Conservation (phyloP, 2,329 filamentous ascomycete species). For the Juglanconis sp. region DNA sequence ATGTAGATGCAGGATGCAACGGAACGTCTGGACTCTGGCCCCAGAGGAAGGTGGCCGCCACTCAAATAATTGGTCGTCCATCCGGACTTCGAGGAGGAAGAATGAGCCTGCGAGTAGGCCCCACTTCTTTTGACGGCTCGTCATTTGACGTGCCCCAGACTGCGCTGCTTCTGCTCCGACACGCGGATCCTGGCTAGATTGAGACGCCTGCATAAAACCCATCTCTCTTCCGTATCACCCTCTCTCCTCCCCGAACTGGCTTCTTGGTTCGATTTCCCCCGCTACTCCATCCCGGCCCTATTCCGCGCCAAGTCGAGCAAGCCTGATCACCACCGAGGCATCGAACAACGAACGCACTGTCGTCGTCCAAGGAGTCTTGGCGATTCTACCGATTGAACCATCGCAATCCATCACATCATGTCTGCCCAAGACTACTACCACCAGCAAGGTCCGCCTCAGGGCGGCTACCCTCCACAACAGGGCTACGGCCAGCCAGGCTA, state of each 20-base stretch:
- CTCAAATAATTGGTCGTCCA: too few species aligned
- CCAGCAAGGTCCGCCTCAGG: slow-evolving; percentile 28
- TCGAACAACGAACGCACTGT: not conserved
- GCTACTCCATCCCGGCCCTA: slow-evolving; percentile 4
- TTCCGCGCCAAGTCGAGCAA: slow-evolving; percentile 9
- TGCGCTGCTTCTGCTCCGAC: not conserved
- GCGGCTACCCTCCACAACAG: slow-evolving; percentile 18
- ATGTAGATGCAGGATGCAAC: too few species aligned
- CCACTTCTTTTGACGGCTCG: not conserved
- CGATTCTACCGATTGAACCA: not conserved
- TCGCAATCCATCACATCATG: slow-evolving; percentile 25
- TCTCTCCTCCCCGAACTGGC: not conserved
- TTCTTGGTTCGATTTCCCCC: not conserved
- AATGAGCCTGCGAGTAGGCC: too few species aligned
- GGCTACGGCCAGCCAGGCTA: slow-evolving; percentile 27
- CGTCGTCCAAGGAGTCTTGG: not conserved
- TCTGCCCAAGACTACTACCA: slow-evolving; percentile 35
- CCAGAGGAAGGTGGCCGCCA: not conserved
- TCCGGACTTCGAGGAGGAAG: too few species aligned
- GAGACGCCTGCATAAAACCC: slow-evolving; percentile 9
- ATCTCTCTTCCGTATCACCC: not conserved
- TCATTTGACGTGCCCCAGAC: not conserved
- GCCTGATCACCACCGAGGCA: not conserved
- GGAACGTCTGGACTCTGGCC: not conserved
- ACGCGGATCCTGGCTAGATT: not conserved